These are phyloP conservation scores for Cornus suecica DNA, from an alignment of 148 eudicot genomes.

Conservation along the genomic window DNA sequence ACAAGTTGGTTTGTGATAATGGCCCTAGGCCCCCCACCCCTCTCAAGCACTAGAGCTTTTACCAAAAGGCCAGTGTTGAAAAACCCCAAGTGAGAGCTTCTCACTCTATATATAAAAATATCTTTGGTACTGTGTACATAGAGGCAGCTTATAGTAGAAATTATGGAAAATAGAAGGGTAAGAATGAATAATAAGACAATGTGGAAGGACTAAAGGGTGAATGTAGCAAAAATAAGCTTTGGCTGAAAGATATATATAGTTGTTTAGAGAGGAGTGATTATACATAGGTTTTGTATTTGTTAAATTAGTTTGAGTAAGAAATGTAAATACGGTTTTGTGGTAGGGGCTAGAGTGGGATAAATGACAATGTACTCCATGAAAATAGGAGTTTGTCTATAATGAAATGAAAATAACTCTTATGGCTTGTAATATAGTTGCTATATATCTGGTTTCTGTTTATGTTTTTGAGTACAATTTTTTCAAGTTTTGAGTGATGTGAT, in stretches of 20 bases:
- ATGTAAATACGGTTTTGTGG: constrained; percentile 16
- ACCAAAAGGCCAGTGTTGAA: constrained; percentile 19
- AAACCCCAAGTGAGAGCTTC: background rate
- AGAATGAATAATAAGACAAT: constrained; percentile 18
- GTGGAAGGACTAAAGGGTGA: constrained; percentile 11
- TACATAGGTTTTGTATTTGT: background rate
- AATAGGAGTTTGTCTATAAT: background rate
- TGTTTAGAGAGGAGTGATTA: constrained; percentile 13
- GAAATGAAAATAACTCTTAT: background rate
- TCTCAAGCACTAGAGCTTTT: constrained; percentile 16
- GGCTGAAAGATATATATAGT: background rate
- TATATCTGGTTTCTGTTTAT: too few species aligned
- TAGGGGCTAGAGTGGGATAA: background rate
- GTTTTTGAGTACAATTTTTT: too few species aligned
- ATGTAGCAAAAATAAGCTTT: background rate
- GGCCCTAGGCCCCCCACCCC: background rate
- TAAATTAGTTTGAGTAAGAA: background rate
- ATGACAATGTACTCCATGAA: constrained; percentile 17
- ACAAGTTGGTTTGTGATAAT: background rate
- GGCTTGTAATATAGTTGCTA: background rate
- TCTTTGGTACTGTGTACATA: constrained; percentile 15
- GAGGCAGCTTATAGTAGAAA: constrained; percentile 12
- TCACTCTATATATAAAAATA: background rate
- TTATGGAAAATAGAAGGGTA: constrained; percentile 8
- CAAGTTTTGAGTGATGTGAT: too few species aligned